These are phyloP conservation scores for Setaria italica DNA, from an alignment of 202 grass and related monocot species.

Conservation along the genomic window DNA sequence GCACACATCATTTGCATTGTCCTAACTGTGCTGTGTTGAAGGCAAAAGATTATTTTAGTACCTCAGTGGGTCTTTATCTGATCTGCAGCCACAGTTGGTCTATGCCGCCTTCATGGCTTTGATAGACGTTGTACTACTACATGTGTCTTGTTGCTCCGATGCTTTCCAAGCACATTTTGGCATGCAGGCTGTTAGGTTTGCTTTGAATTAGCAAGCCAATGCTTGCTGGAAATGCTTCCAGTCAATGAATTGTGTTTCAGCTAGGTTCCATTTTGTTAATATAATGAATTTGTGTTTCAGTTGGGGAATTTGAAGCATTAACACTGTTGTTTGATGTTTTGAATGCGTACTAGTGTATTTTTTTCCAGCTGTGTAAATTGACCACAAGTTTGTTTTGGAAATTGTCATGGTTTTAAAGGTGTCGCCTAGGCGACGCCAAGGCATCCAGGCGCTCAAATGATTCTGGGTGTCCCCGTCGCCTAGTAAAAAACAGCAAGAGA, in stretches of 20 bases:
- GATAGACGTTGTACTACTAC: neutral
- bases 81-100: neutral
- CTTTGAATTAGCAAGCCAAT: conserved; percentile 33
- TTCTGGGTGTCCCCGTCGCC: no score
- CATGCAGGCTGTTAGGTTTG: conserved; percentile 31
- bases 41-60: conserved; percentile 32
- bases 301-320: neutral
- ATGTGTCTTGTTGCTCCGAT: neutral
- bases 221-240: conserved; percentile 23
- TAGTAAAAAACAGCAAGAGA: no score
- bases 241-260: conserved; percentile 26
- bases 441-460: no score
- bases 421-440: no score
- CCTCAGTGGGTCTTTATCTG: conserved; percentile 32
- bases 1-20: conserved; percentile 12
- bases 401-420: no score
- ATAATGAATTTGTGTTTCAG: conserved; percentile 1
- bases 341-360: neutral
- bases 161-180: conserved; percentile 12
- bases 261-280: neutral
- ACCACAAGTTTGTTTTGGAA: conserved; percentile 6
- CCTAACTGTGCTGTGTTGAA: conserved; percentile 10
- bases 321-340: neutral
- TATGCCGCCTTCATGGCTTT: conserved; percentile 23
- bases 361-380: neutral